phyloP scores from a whole-genome alignment of 768 basidiomycete species.

The Lentinula detonsa region DNA sequence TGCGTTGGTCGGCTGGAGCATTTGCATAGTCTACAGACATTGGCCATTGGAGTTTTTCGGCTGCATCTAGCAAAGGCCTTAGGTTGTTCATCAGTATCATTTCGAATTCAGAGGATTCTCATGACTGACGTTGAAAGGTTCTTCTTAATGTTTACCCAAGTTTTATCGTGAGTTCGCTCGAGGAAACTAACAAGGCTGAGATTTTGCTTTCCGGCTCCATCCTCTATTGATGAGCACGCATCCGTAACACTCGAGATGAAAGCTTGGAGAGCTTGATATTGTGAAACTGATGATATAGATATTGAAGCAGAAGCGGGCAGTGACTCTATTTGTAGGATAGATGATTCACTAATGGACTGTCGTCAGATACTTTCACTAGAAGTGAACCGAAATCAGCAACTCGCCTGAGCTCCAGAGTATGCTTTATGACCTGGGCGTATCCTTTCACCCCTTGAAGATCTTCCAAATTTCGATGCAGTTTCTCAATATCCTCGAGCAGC shows the following conservation, averaged over 20 bases:
- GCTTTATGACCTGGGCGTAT: conserved; percentile 73
- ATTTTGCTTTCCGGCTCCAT: conserved; percentile 38
- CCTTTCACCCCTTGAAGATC: conserved; percentile 70
- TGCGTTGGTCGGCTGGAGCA: conserved; percentile 42
- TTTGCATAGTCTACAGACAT: conserved; percentile 58
- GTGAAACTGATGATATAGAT: conserved; percentile 39
- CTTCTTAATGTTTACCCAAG: conserved; percentile 74
- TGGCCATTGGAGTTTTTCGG: conserved; percentile 87
- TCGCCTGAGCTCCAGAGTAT: conserved; percentile 68
- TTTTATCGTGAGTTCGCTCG: conserved; percentile 53
- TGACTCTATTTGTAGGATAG: conserved; percentile 45
- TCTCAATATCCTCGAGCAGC: conserved; percentile 78
- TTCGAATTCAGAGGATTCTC: background rate
- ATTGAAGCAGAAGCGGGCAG: conserved; percentile 30
- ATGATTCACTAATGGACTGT: conserved; percentile 41
- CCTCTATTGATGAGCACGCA: conserved; percentile 39
- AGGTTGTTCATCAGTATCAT: background rate
- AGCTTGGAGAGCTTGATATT: conserved; percentile 55
- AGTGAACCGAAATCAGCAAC: background rate
- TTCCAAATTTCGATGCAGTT: conserved; percentile 67
- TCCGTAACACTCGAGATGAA: conserved; percentile 49
- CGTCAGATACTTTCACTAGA: conserved; percentile 6
- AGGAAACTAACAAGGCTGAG: conserved; percentile 62
- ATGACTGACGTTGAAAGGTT: conserved; percentile 53
- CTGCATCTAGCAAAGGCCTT: conserved; percentile 57